Evolutionary conservation across 192 early-diverging fungal genomes (phyloP), one percentile per base, ranked within the genome.

Genomic region (Gigaspora rosea): DNA sequence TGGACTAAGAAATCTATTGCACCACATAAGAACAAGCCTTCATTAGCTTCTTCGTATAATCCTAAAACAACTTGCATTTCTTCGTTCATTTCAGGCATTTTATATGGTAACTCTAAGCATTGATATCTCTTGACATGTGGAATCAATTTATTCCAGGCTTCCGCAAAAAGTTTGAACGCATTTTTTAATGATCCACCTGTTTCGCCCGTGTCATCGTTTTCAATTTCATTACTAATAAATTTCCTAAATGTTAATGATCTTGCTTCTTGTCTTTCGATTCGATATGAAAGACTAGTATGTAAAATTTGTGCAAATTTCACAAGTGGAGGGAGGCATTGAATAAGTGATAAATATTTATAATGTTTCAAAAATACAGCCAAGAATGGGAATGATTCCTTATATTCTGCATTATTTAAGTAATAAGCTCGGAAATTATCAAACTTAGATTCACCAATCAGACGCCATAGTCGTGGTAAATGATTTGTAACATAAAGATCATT

Each of bases 271-370:
- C 78, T 51, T 22, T 16, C 62, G 6, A 78, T 13, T 10, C 78
- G 78, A 63, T 74, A 61, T 16, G 11, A 56, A n/a, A 78, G 71
- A 20, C 78, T 49, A 10, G 27, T 33, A 22, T 58, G 18, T 54
- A 78, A 47, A 13, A 73, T 73, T 62, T 78, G 22, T 0, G 54
- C 50, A 62, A 78, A 78, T 47, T 72, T 61, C 9, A 78, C 56
- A 52, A 78, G 35, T 12, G 78, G 71, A 22, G 27, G 18, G 20
- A 78, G 56, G 15, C 73, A 8, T 41, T 61, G 57, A 4, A 78
- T 27, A 4, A 41, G 10, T 10, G 8, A 0, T 35, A 78, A 65
- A 4, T 57, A 73, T 11, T 78, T 20, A 4, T 1, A 36, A 58
- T 73, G 47, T 15, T 74, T 73, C 18, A 78, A 72, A 46, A 74